Base-by-base conservation (phyloP, 2,329 filamentous ascomycete genomes). In the Periglandula ipomoeae region DNA sequence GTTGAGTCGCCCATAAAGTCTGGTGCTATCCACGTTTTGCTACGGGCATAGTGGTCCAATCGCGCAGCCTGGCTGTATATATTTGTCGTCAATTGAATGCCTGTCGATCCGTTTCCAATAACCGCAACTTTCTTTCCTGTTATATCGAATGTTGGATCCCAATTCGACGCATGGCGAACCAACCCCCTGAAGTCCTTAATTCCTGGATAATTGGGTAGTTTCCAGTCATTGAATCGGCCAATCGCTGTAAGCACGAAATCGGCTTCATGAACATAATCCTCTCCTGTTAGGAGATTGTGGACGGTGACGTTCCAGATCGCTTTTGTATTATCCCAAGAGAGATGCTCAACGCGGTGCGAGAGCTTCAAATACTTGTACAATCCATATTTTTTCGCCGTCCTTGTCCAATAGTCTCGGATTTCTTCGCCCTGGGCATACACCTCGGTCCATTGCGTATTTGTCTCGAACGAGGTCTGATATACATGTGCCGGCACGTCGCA, bases 401-500 rank as follows among this genome's bases (percentile, higher is more conserved):
- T 62, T 55, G 84, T 73, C 80, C 82, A 82, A 59, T 89, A 89
- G 15, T 78, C 72, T 6, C 72, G 67, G 50, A 89, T 88, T 61
- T 89, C 85, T 4, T 67, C 60, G 0, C 84, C 84, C 34, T 78
- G 76, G 0, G 84, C 77, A 57, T 85, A 88, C 51, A 81, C 73
- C 55, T 86, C 80, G 0, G 73, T 74, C 85, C 85, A 89, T 54
- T 85, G 71, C 0, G 74, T 76, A 49, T 87, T 87, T 1, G 82
- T 81, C 6, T 72, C 70, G 60, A 86, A 87, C 0, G 79, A 81
- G 7, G 76, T 77, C 58, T 87, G 83, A 56, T 88, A 88, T 19
- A 83, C 81, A 59, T 85, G 81, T 0, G 82, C 76, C 0, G 84
- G 81, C 13, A 87, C 78, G 24, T 87, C 82, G 55, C 84, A 87